phyloP scores from a whole-genome alignment of 169 alveolate genomes.

The Plasmodium vivax region DNA sequence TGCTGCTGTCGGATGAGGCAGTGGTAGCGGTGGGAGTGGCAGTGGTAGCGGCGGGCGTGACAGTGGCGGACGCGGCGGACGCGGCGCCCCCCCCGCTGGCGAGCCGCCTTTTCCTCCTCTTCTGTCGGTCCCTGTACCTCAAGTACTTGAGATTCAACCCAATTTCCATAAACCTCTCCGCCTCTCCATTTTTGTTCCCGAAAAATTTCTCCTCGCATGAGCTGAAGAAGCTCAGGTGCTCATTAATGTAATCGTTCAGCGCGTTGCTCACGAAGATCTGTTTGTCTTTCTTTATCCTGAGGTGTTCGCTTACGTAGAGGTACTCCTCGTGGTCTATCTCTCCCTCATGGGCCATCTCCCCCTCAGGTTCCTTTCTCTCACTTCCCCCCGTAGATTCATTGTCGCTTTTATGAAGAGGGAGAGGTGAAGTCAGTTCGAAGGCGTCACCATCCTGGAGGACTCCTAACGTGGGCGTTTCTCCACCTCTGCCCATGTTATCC shows the following conservation, averaged over 20 bases:
- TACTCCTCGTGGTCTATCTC: background rate
- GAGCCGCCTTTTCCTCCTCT: background rate
- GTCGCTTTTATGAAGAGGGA: background rate
- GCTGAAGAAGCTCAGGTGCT: background rate
- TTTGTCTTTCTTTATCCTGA: slow-evolving; percentile 26
- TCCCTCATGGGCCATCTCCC: too few relatives aligned
- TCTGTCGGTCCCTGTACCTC: slow-evolving; percentile 17
- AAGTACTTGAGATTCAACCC: slow-evolving; percentile 15
- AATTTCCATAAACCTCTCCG: slow-evolving; percentile 1
- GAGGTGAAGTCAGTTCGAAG: background rate
- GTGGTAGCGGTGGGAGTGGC: background rate
- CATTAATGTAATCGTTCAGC: slow-evolving; percentile 49
- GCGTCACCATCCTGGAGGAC: background rate
- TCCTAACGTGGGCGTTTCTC: background rate
- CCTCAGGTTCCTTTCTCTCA: background rate
- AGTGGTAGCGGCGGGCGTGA: background rate
- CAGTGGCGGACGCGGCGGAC: background rate
- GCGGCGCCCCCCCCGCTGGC: background rate
- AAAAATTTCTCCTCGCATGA: background rate
- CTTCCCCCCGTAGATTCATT: background rate
- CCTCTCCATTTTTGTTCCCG: background rate
- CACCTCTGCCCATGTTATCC: background rate
- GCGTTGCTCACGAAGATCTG: slow-evolving; percentile 3
- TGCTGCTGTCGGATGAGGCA: slow-evolving; percentile 32
- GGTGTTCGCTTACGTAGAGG: slow-evolving; percentile 50